Evolutionary conservation across 2,329 filamentous ascomycete species (phyloP).

Genomic region (Epichloe coenophiala): DNA sequence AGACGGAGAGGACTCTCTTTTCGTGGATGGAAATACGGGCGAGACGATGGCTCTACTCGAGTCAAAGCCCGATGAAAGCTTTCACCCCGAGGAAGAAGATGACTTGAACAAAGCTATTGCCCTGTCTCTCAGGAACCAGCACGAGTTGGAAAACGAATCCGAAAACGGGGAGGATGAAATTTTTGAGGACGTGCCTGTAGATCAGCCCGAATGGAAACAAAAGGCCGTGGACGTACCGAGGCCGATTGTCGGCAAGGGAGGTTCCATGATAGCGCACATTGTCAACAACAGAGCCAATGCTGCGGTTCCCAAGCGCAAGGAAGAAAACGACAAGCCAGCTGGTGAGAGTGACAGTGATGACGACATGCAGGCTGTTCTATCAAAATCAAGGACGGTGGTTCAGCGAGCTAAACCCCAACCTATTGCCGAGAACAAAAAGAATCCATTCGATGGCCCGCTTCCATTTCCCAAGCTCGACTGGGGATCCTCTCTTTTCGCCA

Average conservation of each 20-base stretch:
- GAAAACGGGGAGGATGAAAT: slow-evolving; percentile 29
- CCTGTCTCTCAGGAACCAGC: slow-evolving; percentile 62
- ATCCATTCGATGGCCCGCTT: slow-evolving; percentile 63
- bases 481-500: slow-evolving; percentile 46
- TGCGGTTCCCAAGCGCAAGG: slow-evolving; percentile 32
- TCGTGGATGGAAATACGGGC: slow-evolving; percentile 22
- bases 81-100: slow-evolving; percentile 30
- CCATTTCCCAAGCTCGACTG: slow-evolving; percentile 80
- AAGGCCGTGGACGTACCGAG: slow-evolving; percentile 35
- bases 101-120: slow-evolving; percentile 74
- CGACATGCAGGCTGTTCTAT: slow-evolving; percentile 64
- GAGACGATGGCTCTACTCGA: slow-evolving; percentile 9
- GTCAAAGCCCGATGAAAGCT: slow-evolving; percentile 23
- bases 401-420: slow-evolving; percentile 31
- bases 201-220: slow-evolving; percentile 40
- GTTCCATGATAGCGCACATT: slow-evolving; percentile 55
- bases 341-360: slow-evolving; percentile 60
- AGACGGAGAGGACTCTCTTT: slow-evolving; percentile 38
- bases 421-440: slow-evolving; percentile 39
- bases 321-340: slow-evolving; percentile 7
- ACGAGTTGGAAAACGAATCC: slow-evolving; percentile 23
- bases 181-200: slow-evolving; percentile 35
- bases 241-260: slow-evolving; percentile 36
- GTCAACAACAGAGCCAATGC: slow-evolving; percentile 62
- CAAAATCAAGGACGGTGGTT: slow-evolving; percentile 48